A percentile compares a stretch with the other conserved stretches of the same genome.
Evolutionary conservation across 2,329 filamentous ascomycete genomes (phyloP).

Genomic region (Aspergillus costaricaensis): DNA sequence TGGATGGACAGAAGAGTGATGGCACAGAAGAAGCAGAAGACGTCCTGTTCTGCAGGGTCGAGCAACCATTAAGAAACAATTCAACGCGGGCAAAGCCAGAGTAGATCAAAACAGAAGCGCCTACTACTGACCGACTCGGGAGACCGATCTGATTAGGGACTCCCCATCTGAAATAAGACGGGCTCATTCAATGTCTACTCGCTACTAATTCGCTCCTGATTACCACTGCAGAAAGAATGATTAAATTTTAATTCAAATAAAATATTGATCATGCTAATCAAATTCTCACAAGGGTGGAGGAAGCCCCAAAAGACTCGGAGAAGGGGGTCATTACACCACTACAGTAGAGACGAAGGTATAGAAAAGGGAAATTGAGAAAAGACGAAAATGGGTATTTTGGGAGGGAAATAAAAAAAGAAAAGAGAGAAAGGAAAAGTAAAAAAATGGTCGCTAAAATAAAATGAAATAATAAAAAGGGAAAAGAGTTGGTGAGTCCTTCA

Average conservation of each 20-base stretch:
- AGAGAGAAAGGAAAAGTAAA: background rate
- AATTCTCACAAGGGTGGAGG: background rate
- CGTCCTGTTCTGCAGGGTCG: constrained; percentile 13
- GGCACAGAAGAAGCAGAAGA: background rate
- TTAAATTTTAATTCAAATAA: background rate
- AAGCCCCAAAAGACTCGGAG: background rate
- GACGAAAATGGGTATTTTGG: background rate
- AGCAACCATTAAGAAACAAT: constrained; percentile 15
- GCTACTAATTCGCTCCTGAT: constrained; percentile 1
- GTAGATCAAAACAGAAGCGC: constrained; percentile 6
- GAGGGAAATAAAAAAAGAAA: background rate
- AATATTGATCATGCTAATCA: background rate
- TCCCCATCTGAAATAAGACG: constrained; percentile 12
- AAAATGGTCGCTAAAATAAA: background rate
- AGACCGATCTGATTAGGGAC: constrained; percentile 14
- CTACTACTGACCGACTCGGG: constrained; percentile 10
- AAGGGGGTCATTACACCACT: background rate
- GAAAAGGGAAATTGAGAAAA: background rate
- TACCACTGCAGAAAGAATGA: background rate
- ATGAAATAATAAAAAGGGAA: background rate
- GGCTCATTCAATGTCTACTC: background rate
- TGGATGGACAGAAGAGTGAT: background rate
- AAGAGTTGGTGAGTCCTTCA: constrained; percentile 1
- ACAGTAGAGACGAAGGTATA: background rate
- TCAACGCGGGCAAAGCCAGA: constrained; percentile 9